Base-by-base conservation (phyloP, 1,139 yeast species). In the Blastobotrys proliferans region DNA sequence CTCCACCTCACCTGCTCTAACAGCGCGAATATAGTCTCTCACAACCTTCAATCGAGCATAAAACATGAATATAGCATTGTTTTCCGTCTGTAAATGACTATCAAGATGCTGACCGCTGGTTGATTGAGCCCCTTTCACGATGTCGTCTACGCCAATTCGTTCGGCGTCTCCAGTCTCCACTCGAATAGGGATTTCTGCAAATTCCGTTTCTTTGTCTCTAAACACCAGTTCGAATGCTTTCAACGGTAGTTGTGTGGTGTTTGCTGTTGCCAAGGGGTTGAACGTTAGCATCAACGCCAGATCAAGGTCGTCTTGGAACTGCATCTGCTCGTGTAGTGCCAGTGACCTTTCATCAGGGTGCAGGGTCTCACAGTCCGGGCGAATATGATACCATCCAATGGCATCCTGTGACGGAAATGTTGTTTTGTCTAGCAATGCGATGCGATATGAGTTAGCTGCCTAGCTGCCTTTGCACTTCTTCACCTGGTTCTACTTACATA, bases 101-200 rank as follows among this genome's bases (percentile, higher is more conserved):
- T 51, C 41, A 17, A 57, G 45, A 32, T 48, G 43, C 28, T 49
- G 39, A 14, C 50, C 50, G 26, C 45, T 36, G n/a, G 44, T 37
- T 19, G 27, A 19, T 18, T 39, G 39, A 8, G 47, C 43, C 17
- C 56, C 57, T 27, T 56, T 54, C 35, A 62, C 57, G 9, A 63
- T 57, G 40, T 62, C 63, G 28, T 62, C 61, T 8, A 64, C 61
- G 1, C 64, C 68, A 27, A 64, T 62, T 34, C 64, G 51, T 42
- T 64, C 68, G 1, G 68, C 66, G 38, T 62, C 66, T 4, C 55
- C 62, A 2, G 64, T 56, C 21, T 61, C 66, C 26, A 63, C 53
- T 13, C 51, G 49, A 11, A 57, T 53, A 3, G 52, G 49, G 14
- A 60, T 51, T 41, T 54, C 59, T 1, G 46, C 51, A 41, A 55